Evolutionary conservation across 495 filamentous ascomycete species (phyloP).

Genomic region (Viridothelium virens): DNA sequence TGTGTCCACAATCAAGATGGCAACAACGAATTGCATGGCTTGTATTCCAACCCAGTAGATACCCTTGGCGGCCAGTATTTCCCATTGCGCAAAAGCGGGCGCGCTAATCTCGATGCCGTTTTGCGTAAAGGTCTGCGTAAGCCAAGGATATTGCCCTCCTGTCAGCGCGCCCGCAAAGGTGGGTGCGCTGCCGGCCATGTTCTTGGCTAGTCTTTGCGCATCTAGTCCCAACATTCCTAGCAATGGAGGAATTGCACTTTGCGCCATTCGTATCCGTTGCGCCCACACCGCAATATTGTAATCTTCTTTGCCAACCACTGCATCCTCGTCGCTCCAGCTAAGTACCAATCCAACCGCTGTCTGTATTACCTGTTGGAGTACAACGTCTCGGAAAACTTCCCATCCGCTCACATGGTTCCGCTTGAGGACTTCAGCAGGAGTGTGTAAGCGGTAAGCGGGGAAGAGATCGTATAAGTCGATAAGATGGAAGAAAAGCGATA

Average conservation of each 20-base stretch:
- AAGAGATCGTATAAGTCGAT: conserved; percentile 77
- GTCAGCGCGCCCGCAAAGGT: conserved; percentile 60
- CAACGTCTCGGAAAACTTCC: conserved; percentile 78
- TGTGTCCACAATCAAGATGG: conserved; percentile 71
- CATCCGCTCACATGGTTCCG: conserved; percentile 76
- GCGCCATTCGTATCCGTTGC: conserved; percentile 60
- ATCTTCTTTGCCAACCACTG: conserved; percentile 63
- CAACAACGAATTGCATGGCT: conserved; percentile 61
- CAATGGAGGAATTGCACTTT: conserved; percentile 56
- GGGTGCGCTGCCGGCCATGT: conserved; percentile 43
- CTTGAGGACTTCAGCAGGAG: conserved; percentile 76
- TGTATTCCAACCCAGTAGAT: conserved; percentile 78
- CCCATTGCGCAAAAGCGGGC: conserved; percentile 58
- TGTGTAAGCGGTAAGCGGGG: conserved; percentile 82
- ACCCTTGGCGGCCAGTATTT: conserved; percentile 59
- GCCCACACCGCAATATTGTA: conserved; percentile 82
- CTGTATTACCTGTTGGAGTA: conserved; percentile 85
- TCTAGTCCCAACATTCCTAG: conserved; percentile 40
- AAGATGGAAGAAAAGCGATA: conserved; percentile 80
- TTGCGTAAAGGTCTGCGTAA: conserved; percentile 32
- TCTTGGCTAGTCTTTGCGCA: conserved; percentile 35
- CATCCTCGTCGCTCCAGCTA: conserved; percentile 54
- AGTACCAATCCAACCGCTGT: conserved; percentile 56
- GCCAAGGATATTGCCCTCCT: conserved; percentile 64
- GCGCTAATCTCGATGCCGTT: conserved; percentile 21